Percentiles rank a stretch among this genome's conserved stretches.
These are phyloP conservation scores for Artemisia annua DNA, from an alignment of 129 eudicot species.

Conservation along the genomic window DNA sequence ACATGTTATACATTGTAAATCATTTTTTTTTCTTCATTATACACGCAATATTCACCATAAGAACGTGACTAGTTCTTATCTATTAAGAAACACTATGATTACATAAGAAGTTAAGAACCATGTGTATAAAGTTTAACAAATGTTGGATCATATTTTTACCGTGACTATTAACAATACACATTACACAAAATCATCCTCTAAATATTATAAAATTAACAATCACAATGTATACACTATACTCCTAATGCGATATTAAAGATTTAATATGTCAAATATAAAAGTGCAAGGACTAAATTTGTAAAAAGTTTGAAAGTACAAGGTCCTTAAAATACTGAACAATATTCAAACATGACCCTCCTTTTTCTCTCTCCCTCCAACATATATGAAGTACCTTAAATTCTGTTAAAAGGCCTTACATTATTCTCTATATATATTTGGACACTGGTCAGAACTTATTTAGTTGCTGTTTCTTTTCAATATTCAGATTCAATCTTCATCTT, in stretches of 20 bases:
- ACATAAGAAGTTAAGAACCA: not conserved
- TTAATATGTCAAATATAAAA: not conserved
- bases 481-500: slow-evolving; percentile 1
- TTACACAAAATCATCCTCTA: too few relatives aligned
- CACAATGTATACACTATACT: too few relatives aligned
- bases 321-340: slow-evolving; percentile 13
- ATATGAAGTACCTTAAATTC: slow-evolving; percentile 17
- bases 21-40: not conserved
- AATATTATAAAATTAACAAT: too few relatives aligned
- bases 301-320: not conserved
- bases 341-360: slow-evolving; percentile 25
- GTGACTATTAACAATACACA: not conserved
- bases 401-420: slow-evolving; percentile 20
- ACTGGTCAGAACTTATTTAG: slow-evolving; percentile 20
- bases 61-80: not conserved
- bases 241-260: not conserved
- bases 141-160: not conserved
- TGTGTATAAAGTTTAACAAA: not conserved
- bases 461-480: slow-evolving; percentile 1
- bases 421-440: not conserved
- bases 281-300: not conserved
- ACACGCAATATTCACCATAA: not conserved
- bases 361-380: slow-evolving; percentile 32
- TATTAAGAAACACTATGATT: not conserved
- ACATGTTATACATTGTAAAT: not conserved